phyloP scores from a whole-genome alignment of 805 yeast genomes.

The Teunomyces barrocoloradensis region DNA sequence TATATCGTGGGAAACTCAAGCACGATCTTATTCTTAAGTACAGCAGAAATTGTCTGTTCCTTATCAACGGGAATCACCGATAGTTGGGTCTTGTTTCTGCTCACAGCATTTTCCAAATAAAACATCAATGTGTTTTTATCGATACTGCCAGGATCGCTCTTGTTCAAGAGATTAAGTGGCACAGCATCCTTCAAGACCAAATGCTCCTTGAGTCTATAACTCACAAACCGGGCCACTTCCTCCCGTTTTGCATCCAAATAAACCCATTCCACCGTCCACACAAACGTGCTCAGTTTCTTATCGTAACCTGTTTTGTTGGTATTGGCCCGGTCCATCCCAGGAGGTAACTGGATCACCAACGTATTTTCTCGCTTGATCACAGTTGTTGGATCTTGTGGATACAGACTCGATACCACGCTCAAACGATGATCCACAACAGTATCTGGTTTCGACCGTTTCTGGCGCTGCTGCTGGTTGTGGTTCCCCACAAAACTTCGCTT shows the following conservation, averaged over 20 bases:
- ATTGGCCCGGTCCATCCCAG: conserved; percentile 68
- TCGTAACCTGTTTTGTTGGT: conserved; percentile 72
- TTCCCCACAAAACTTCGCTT: conserved; percentile 20
- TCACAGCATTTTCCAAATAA: conserved; percentile 31
- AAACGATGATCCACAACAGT: conserved; percentile 16
- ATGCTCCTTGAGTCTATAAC: conserved; percentile 42
- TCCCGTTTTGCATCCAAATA: conserved; percentile 31
- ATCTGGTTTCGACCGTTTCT: conserved; percentile 18
- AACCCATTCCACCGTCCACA: conserved; percentile 82
- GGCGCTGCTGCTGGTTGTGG: conserved; percentile 15
- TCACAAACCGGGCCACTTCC: conserved; percentile 35
- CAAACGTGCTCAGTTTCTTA: conserved; percentile 53
- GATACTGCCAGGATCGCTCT: conserved; percentile 11
- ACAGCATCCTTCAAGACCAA: conserved; percentile 34
- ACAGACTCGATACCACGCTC: conserved; percentile 19
- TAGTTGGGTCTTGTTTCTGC: conserved; percentile 9
- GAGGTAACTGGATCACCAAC: conserved; percentile 57
- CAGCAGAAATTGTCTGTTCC: conserved; percentile 41
- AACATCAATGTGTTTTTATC: conserved; percentile 28
- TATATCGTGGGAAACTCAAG: conserved; percentile 77
- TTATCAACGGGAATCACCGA: conserved; percentile 39
- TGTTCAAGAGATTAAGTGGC: conserved; percentile 36
- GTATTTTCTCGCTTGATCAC: conserved; percentile 60
- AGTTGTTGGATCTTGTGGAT: conserved; percentile 25
- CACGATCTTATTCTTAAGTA: conserved; percentile 55